Conservation (phyloP, 129 eudicot genomes). For the Glebionis coronaria region DNA sequence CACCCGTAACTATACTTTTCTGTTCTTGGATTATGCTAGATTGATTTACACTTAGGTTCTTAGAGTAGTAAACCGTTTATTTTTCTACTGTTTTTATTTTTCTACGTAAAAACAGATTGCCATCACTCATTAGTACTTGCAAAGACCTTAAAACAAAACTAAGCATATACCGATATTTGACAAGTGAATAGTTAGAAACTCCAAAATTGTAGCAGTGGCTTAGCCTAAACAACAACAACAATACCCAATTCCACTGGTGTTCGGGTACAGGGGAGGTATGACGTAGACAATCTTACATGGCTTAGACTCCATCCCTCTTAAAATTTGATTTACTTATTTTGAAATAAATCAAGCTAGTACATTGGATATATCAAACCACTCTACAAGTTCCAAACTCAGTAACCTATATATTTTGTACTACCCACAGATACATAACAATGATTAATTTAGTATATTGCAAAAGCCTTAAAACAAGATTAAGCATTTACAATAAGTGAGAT, state of each 20-base stretch:
- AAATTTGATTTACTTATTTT: background rate
- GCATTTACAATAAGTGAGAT: background rate
- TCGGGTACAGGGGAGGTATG: no score
- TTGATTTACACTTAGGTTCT: background rate
- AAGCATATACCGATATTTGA: background rate
- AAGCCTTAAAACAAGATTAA: no score
- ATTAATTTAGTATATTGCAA: no score
- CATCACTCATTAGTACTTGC: background rate
- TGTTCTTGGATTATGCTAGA: background rate
- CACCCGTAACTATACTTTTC: background rate
- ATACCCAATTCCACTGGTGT: no score
- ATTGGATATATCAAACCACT: conserved; percentile 15
- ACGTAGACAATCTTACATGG: background rate
- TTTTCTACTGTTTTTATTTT: no score
- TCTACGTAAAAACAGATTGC: no score
- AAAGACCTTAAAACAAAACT: background rate
- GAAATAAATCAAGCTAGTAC: conserved; percentile 4
- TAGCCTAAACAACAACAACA: no score
- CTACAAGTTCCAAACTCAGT: conserved; percentile 10
- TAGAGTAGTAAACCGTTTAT: background rate
- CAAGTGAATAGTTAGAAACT: background rate
- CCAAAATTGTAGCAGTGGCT: background rate
- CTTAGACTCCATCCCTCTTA: background rate
- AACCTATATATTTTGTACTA: conserved; percentile 14
- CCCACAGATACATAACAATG: conserved; percentile 8